Conservation (phyloP, 768 basidiomycete species). For the Butyriboletus loyo region DNA sequence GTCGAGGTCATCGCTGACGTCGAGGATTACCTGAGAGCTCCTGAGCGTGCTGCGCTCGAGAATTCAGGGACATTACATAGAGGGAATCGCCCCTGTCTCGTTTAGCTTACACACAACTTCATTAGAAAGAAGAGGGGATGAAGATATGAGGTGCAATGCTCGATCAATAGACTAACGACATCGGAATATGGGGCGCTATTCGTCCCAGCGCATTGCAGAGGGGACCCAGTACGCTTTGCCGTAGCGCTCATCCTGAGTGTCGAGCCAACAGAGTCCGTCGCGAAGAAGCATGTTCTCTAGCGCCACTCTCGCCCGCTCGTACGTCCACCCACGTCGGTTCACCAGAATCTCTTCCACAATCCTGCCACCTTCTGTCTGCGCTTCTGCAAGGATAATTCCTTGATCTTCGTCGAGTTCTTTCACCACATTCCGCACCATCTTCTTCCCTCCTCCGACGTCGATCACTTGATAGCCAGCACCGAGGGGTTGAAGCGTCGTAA, state of each 20-base stretch:
- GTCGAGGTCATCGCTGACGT: constrained; percentile 1
- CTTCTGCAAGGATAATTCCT: constrained; percentile 73
- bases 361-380: constrained; percentile 64
- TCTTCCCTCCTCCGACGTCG: constrained; percentile 61
- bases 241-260: constrained; percentile 73
- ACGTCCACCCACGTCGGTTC: constrained; percentile 67
- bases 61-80: too few relatives aligned
- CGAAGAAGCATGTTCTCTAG: constrained; percentile 87
- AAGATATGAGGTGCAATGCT: too few relatives aligned
- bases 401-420: constrained; percentile 91
- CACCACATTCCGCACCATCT: constrained; percentile 86
- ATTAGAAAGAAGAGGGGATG: too few relatives aligned
- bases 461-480: constrained; percentile 90
- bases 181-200: constrained; percentile 29
- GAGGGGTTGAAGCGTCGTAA: constrained; percentile 84
- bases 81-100: neutral
- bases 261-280: constrained; percentile 94
- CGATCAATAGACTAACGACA: neutral
- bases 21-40: neutral
- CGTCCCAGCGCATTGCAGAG: constrained; percentile 84
- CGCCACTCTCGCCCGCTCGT: constrained; percentile 70
- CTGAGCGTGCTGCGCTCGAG: too few relatives aligned
- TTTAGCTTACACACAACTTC: too few relatives aligned
- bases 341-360: constrained; percentile 65
- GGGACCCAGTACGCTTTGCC: constrained; percentile 84